Conservation (phyloP, 345 rosid species). For the Combretum micranthum region DNA sequence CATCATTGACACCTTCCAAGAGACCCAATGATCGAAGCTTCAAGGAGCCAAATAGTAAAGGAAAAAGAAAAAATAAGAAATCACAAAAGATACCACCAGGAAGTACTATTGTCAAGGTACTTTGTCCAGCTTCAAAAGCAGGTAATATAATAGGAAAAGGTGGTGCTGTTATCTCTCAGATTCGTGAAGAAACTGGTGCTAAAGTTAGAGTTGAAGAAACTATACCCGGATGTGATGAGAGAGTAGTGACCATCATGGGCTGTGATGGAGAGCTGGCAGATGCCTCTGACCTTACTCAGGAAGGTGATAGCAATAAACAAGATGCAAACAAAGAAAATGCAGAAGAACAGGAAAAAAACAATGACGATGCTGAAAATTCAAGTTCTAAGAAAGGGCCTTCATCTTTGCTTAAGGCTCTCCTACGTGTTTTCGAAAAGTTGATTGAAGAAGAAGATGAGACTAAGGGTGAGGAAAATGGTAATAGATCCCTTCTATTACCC, state of each 20-base stretch:
- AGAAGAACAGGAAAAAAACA: conserved; percentile 11
- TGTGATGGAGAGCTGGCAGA: conserved; percentile 17
- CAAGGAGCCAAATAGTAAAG: conserved; percentile 39
- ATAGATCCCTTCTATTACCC: conserved; percentile 20
- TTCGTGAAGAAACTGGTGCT: conserved; percentile 42
- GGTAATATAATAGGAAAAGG: conserved; percentile 33
- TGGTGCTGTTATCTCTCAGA: conserved; percentile 31
- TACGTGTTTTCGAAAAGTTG: conserved; percentile 50
- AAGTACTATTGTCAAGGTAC: conserved; percentile 29
- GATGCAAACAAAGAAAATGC: conserved; percentile 12
- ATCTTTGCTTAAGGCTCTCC: conserved; percentile 44
- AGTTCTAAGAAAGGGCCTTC: conserved; percentile 28
- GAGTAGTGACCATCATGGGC: conserved; percentile 32
- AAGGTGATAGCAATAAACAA: conserved; percentile 5
- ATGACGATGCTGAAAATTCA: conserved; percentile 22
- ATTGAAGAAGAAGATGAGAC: conserved; percentile 28
- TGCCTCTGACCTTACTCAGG: background rate
- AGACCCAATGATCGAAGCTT: conserved; percentile 32
- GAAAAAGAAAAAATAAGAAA: conserved; percentile 37
- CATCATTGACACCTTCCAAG: conserved; percentile 45
- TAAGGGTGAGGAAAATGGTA: conserved; percentile 28
- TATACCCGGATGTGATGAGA: conserved; percentile 51
- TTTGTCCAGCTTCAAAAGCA: conserved; percentile 37
- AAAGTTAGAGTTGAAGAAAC: conserved; percentile 47
- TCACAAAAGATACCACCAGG: conserved; percentile 15